phyloP scores from a whole-genome alignment of 177 flowering plant genomes.

The Telopea speciosissima region DNA sequence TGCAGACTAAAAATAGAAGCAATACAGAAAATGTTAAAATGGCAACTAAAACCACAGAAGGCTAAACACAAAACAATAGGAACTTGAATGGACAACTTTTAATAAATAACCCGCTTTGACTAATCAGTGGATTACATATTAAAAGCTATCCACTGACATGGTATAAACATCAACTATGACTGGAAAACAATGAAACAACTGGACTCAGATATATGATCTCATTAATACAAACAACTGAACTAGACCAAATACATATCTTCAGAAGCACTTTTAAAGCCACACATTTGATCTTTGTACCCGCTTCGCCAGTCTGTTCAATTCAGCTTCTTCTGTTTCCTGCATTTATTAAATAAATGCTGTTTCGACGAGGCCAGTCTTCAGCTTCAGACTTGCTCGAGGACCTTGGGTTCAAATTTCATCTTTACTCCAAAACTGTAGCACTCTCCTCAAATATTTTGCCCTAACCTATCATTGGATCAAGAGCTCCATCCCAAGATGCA shows the following conservation, averaged over 20 bases:
- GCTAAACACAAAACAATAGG: not conserved
- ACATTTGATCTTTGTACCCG: conserved; percentile 12
- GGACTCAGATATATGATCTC: conserved; percentile 4
- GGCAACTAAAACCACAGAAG: not conserved
- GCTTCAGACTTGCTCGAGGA: conserved; percentile 12
- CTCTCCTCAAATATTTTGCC: conserved; percentile 1
- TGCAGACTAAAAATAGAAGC: not conserved
- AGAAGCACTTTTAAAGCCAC: conserved; percentile 19
- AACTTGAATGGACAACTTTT: not conserved
- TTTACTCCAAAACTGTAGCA: conserved; percentile 6
- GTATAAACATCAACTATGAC: not conserved
- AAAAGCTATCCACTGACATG: conserved; percentile 8
- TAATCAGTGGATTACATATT: conserved; percentile 15
- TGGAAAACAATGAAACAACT: conserved; percentile 3
- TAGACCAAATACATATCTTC: conserved; percentile 9
- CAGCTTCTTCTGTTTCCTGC: not conserved
- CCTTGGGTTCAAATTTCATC: conserved; percentile 4
- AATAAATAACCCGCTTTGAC: conserved; percentile 7
- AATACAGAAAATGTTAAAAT: not conserved
- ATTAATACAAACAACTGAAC: conserved; percentile 12
- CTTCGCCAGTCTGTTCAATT: conserved; percentile 2
- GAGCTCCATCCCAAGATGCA: conserved; percentile 8
- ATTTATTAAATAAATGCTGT: not conserved
- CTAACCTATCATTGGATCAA: conserved; percentile 4
- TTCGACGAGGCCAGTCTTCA: not conserved